phyloP scores from a whole-genome alignment of 768 basidiomycete species.

The Mycena rosella region DNA sequence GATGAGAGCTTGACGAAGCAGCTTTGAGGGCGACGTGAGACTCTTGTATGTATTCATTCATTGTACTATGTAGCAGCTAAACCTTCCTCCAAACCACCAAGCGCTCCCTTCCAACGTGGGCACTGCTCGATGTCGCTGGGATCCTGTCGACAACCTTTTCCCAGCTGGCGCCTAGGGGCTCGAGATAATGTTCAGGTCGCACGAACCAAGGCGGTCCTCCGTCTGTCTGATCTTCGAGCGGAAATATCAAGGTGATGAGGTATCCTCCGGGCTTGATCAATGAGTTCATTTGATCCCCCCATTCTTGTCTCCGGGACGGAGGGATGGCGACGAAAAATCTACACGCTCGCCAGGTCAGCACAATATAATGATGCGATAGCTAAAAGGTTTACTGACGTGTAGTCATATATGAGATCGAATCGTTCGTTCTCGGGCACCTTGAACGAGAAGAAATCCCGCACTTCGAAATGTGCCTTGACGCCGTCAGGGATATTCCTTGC shows the following conservation, averaged over 20 bases:
- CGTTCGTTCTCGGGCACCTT: conserved; percentile 48
- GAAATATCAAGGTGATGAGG: conserved; percentile 71
- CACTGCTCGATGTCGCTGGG: conserved; percentile 56
- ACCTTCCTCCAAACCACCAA: conserved; percentile 67
- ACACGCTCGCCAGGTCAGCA: no score
- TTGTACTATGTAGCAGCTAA: neutral
- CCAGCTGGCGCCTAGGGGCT: conserved; percentile 54
- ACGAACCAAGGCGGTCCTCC: conserved; percentile 76
- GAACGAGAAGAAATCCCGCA: conserved; percentile 69
- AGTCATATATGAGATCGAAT: conserved; percentile 75
- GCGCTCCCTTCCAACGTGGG: conserved; percentile 61
- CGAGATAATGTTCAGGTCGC: conserved; percentile 65
- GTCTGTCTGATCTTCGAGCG: conserved; percentile 59
- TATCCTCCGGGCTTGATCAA: conserved; percentile 73
- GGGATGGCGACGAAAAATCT: conserved; percentile 84
- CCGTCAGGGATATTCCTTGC: conserved; percentile 26
- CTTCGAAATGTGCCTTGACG: conserved; percentile 54
- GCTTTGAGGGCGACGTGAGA: neutral
- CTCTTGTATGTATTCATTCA: no score
- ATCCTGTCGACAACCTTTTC: conserved; percentile 53
- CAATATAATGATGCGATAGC: no score
- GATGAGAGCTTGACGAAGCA: conserved; percentile 23
- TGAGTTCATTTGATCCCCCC: conserved; percentile 68
- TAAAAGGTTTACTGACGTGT: conserved; percentile 69
- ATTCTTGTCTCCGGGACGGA: conserved; percentile 62